Base-by-base conservation (phyloP, 371 early-diverging fungal species). In the Capillidium heterosporum region DNA sequence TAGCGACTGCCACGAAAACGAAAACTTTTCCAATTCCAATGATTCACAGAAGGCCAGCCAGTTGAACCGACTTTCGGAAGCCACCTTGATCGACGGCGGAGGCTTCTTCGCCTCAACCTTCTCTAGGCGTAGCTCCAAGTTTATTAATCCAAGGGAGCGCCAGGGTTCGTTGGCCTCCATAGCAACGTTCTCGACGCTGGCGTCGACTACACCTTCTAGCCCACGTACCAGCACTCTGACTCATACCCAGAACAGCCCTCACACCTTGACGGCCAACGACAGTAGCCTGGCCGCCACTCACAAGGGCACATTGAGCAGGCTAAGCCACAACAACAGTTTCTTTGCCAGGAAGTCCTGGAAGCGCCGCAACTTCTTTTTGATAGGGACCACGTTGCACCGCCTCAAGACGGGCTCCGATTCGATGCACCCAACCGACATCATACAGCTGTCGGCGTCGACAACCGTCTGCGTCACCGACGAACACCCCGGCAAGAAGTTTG, bases 291-390 rank as follows among this genome's bases (percentile, higher is more conserved):
- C 31, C 32, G 23, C 47, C 32, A 47, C 47, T 47, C 21, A n/a
- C 11, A 29, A 23, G 2, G 57, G 57, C 2, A 46, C 15, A 15
- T 26, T 57, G 17, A 31, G 17, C n/a, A 57, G 47, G 48, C 43
- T 56, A 2, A 23, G 28, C 3, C 17, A n/a, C 11, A 23, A 44
- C 13, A 29, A 44, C 13, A 17, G 24, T 28, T 47, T 57, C 32
- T 47, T 57, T 15, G 32, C 57, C 15, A 35, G 63, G 1, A 62
- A 62, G 44, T 32, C 56, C 5, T 62, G 63, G 63, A 62, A 62
- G 26, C 46, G 56, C 21, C 49, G 63, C 0, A 53, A 52, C 47
- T 62, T 55, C 35, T 40, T 40, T 53, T 31, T 62, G 17, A 50
- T 39, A 29, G 59, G 54, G 27, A 53, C 32, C 42, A 46, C 19